A percentile compares a stretch with the other conserved stretches of the same genome.
Conservation (phyloP, 768 basidiomycete genomes). For the Agaricus sinodeliciosus region DNA sequence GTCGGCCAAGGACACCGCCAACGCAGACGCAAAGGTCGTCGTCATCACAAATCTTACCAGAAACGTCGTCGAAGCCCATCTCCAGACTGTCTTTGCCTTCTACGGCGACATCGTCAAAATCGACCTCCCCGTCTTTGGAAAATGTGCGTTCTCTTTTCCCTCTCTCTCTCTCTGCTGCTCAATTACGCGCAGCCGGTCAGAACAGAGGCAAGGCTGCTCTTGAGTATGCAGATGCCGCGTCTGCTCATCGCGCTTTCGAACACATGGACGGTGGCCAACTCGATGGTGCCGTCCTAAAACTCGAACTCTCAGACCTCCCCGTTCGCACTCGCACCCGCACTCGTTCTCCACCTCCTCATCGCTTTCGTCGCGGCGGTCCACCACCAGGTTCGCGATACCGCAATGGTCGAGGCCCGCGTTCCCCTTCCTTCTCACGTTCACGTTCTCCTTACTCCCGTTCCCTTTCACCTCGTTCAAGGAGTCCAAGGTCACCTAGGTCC, state of each 20-base stretch:
- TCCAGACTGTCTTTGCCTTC: slow-evolving; percentile 84
- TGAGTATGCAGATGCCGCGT: slow-evolving; percentile 59
- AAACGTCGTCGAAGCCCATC: slow-evolving; percentile 82
- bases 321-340: slow-evolving; percentile 65
- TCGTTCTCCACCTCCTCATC: slow-evolving; percentile 32
- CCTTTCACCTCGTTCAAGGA: slow-evolving; percentile 29
- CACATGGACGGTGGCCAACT: slow-evolving; percentile 97
- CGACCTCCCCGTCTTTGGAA: slow-evolving; percentile 82
- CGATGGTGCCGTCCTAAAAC: slow-evolving; percentile 79
- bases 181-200: slow-evolving; percentile 65
- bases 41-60: slow-evolving; percentile 87
- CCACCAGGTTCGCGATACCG: slow-evolving; percentile 18
- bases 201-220: slow-evolving; percentile 93
- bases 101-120: slow-evolving; percentile 88
- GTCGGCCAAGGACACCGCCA: no score
- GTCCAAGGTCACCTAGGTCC: slow-evolving; percentile 27
- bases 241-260: slow-evolving; percentile 77
- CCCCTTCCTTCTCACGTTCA: slow-evolving; percentile 30
- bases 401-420: slow-evolving; percentile 48
- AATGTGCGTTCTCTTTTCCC: slow-evolving; percentile 60
- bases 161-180: not conserved
- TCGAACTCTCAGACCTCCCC: slow-evolving; percentile 85
- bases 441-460: slow-evolving; percentile 8
- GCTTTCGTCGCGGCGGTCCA: slow-evolving; percentile 27
- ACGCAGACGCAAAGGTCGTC: slow-evolving; percentile 58